Evolutionary conservation across 441 rosid species (phyloP).

Genomic region (Heliophila coronopifolia): DNA sequence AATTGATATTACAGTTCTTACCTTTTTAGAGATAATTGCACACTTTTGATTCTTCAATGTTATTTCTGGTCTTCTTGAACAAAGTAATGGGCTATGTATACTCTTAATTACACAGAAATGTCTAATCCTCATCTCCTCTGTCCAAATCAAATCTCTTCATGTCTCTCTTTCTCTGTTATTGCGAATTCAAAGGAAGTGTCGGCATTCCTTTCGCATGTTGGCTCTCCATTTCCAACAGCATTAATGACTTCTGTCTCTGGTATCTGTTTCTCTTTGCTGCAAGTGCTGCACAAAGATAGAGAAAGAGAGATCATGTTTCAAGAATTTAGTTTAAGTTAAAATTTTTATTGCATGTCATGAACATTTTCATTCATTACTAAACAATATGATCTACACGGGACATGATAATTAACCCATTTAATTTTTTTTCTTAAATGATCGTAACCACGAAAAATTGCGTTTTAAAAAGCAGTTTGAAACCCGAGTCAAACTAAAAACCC

Average conservation of each 20-base stretch:
- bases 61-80: slow-evolving; percentile 19
- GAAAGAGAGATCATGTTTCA: slow-evolving; percentile 11
- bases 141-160: slow-evolving; percentile 23
- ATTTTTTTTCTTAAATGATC: no score
- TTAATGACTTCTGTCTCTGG: slow-evolving; percentile 82
- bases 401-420: no score
- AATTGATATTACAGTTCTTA: no score
- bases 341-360: no score
- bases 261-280: slow-evolving; percentile 87
- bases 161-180: slow-evolving; percentile 26
- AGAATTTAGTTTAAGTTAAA: no score
- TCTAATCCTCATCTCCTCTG: slow-evolving; percentile 19
- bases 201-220: slow-evolving; percentile 88
- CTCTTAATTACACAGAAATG: slow-evolving; percentile 26
- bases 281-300: slow-evolving; percentile 43
- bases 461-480: no score
- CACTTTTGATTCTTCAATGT: slow-evolving; percentile 7
- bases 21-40: no score
- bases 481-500: no score
- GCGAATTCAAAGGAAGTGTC: slow-evolving; percentile 58
- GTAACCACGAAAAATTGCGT: no score
- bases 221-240: slow-evolving; percentile 93
- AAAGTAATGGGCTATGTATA: slow-evolving; percentile 25
- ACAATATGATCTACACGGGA: no score
- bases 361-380: no score